These are phyloP conservation scores for Balakata baccata DNA, from an alignment of 345 rosid species.

Conservation along the genomic window DNA sequence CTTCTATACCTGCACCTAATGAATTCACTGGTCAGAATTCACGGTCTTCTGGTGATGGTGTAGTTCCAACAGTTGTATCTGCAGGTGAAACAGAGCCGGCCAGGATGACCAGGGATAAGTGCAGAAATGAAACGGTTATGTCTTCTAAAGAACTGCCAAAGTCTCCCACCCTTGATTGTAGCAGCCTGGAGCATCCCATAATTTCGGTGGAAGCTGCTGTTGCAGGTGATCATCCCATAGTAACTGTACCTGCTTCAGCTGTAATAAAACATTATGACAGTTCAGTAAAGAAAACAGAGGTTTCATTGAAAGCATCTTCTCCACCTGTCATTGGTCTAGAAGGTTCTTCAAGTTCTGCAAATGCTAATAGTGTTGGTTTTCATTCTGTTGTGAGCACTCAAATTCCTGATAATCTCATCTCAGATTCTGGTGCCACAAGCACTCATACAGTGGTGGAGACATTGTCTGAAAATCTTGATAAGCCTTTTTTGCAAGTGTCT, in stretches of 20 bases:
- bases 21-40: constrained; percentile 14
- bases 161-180: constrained; percentile 18
- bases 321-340: not conserved
- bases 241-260: constrained; percentile 9
- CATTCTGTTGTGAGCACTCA: not conserved
- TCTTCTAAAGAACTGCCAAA: constrained; percentile 14
- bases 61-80: constrained; percentile 13
- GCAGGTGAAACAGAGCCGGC: constrained; percentile 11
- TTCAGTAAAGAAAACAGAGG: constrained; percentile 8
- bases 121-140: constrained; percentile 3
- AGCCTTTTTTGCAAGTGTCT: not conserved
- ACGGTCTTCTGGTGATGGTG: constrained; percentile 14
- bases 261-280: constrained; percentile 6
- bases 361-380: constrained; percentile 17
- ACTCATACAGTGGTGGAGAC: not conserved
- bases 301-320: constrained; percentile 12
- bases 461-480: not conserved
- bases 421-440: not conserved
- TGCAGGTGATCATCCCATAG: constrained; percentile 4
- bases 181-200: constrained; percentile 1
- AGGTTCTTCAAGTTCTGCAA: not conserved
- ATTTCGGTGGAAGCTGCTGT: constrained; percentile 10
- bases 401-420: too few species aligned
- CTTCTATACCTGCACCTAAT: constrained; percentile 11
- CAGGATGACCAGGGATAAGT: constrained; percentile 6